Conservation (phyloP, 441 rosid genomes). For the Pelargonium hybrid region DNA sequence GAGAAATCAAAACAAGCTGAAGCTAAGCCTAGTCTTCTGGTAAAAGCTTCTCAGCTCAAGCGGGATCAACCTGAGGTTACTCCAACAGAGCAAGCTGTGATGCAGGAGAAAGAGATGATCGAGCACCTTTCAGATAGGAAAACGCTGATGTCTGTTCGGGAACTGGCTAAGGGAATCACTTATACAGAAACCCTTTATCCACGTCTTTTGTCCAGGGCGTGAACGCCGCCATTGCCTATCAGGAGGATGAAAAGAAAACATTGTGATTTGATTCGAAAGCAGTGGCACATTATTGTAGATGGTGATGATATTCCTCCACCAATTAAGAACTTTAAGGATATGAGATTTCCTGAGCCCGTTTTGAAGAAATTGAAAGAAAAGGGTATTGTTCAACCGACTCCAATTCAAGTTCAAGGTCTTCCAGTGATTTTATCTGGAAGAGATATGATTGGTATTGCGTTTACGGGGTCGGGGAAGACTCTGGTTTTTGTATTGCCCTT, state of each 20-base stretch:
- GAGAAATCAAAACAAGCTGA: conserved; percentile 60
- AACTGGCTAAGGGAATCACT: conserved; percentile 82
- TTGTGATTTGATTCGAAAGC: conserved; percentile 61
- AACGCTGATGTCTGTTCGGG: conserved; percentile 77
- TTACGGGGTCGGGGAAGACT: conserved; percentile 25
- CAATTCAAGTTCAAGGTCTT: conserved; percentile 86
- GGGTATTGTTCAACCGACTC: conserved; percentile 94
- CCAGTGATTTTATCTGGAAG: conserved; percentile 73
- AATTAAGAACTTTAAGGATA: conserved; percentile 62
- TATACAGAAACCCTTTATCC: conserved; percentile 60
- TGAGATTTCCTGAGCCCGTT: conserved; percentile 70
- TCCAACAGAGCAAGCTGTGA: conserved; percentile 51
- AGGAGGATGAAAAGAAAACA: conserved; percentile 48
- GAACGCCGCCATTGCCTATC: conserved; percentile 68
- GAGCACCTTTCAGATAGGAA: conserved; percentile 72
- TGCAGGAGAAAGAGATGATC: conserved; percentile 88
- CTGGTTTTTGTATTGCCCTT: conserved; percentile 24
- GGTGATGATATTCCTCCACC: conserved; percentile 86
- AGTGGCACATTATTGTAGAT: conserved; percentile 82
- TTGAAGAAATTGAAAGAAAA: conserved; percentile 57
- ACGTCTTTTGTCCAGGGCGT: conserved; percentile 56
- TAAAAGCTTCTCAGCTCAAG: conserved; percentile 81
- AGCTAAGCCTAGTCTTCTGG: conserved; percentile 79
- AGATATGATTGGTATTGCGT: conserved; percentile 54
- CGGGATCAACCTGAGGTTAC: conserved; percentile 38